Evolutionary conservation across 2,329 filamentous ascomycete genomes (phyloP), one percentile per base, ranked within the genome.

Genomic region (Leptographium lundbergii): DNA sequence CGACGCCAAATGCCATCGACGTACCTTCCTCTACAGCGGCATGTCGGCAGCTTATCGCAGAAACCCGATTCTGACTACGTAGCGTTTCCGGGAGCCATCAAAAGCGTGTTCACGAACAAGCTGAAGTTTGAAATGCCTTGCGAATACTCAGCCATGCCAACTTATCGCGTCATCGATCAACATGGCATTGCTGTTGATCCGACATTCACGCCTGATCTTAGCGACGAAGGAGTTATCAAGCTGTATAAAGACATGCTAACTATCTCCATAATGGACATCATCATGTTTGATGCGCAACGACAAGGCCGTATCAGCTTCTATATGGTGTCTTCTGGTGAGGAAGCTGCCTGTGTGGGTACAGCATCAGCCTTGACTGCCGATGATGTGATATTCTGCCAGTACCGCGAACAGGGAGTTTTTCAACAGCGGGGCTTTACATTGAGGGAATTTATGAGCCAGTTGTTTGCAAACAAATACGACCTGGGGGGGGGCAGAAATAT

Each of bases 241-340:
- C 72, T 85, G 57, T 86, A 86, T 70, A 78, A 74, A 61, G 81
- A 85, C 66, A 87, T 88, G 85, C 67, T 87, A 11, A 80, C 77
- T 42, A 76, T 86, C 11, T 84, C 87, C 59, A 88, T 97, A 65
- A 94, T 99, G 90, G 94, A 99, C 69, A 72, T 95, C 59, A 88
- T 97, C 70, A 97, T 97, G 91, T 96, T 96, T 68, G 94, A 99
- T 68, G 91, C 94, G 0, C 94, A 99, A 73, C 81, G 94, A 53
- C 94, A 99, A 73, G 91, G 91, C n/a, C 84, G 90, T 24, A 74
- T 96, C 59, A 91, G 87, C 71, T 99, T 99, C 74, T 99, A 99
- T 73, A 97, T 99, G 89, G 92, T 92, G 68, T 92, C 88, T 45
- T 89, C 91, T 0, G 91, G 91, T 60, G 91, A 96, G 75, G 94